Evolutionary conservation across 2,329 filamentous ascomycete species (phyloP).

Genomic region (Ceratocystis smalleyi): DNA sequence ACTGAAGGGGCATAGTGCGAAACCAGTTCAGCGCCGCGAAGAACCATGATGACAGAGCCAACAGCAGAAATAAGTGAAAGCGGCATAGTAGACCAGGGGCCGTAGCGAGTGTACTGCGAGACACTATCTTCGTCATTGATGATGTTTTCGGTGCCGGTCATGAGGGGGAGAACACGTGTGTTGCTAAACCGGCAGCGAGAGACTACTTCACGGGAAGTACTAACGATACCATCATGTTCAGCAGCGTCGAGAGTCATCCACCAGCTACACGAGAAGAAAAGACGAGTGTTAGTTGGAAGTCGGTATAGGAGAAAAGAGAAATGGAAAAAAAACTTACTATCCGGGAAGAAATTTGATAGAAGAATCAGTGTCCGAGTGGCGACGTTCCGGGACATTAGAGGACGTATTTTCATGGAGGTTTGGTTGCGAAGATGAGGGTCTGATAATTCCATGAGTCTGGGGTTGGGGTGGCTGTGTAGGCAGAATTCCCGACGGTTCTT

Average conservation of each 20-base stretch:
- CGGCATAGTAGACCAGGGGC: constrained; percentile 31
- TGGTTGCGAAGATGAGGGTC: neutral
- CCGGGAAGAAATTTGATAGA: constrained; percentile 32
- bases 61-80: constrained; percentile 34
- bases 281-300: constrained; percentile 5
- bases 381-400: constrained; percentile 11
- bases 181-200: constrained; percentile 32
- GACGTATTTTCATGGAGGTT: neutral
- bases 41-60: constrained; percentile 35
- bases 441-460: neutral
- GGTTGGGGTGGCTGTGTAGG: neutral
- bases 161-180: constrained; percentile 33
- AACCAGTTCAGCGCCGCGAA: constrained; percentile 35
- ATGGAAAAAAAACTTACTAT: constrained; percentile 26
- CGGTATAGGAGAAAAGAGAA: neutral
- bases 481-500: neutral
- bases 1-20: constrained; percentile 36
- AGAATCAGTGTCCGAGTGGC: constrained; percentile 27
- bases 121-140: constrained; percentile 22
- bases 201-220: constrained; percentile 29
- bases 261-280: constrained; percentile 29
- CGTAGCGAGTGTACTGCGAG: constrained; percentile 30
- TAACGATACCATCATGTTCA: constrained; percentile 39
- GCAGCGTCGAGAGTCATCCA: constrained; percentile 43
- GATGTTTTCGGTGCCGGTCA: constrained; percentile 36